Evolutionary conservation across 495 filamentous ascomycete genomes (phyloP), one percentile per base, ranked within the genome.

Genomic region (Penicillium argentinense): DNA sequence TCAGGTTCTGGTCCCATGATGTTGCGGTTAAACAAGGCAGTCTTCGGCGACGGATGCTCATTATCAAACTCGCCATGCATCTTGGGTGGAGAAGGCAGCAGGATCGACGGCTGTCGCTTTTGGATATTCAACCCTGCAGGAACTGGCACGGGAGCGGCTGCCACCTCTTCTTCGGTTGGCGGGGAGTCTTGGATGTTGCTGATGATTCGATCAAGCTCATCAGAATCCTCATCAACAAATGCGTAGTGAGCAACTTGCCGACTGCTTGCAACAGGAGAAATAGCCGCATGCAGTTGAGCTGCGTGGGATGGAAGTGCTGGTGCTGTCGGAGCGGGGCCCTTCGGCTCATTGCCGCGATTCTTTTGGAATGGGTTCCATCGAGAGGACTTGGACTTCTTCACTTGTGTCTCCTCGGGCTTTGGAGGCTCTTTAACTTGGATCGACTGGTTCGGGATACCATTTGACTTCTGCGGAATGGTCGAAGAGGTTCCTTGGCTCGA

Each of bases 351-450:
- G 14, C 26, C 25, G 17, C 54, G 67, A 28, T 42, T 81, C 50
- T 84, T 78, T 45, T 89, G 83, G 54, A 95, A 95, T 50, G 95
- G 79, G 56, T 88, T 91, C 89, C 89, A 95, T 36, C 56, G 62
- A 14, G 66, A 66, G 4, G 54, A 23, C 58, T 64, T 47, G 44
- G 23, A 32, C 57, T 73, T 56, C 56, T 68, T 54, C 49, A 43
- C 38, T 51, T 67, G 27, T 54, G 55, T 41, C 2, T 27, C 14
- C 19, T 58, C 51, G 8, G 23, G 17, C 13, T 22, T 38, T 23
- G 26, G 6, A 1, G 43, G 8, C 9, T 44, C 39, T 18, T 34
- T n/a, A 3, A 14, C 14, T 21, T 64, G 9, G 17, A 18, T 19
- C 43, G 25, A 21, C 24, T 27, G 5, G 27, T 23, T n/a, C n/a